phyloP scores from a whole-genome alignment of 176 grass and related monocot species.

The Coix lacrymajobi region DNA sequence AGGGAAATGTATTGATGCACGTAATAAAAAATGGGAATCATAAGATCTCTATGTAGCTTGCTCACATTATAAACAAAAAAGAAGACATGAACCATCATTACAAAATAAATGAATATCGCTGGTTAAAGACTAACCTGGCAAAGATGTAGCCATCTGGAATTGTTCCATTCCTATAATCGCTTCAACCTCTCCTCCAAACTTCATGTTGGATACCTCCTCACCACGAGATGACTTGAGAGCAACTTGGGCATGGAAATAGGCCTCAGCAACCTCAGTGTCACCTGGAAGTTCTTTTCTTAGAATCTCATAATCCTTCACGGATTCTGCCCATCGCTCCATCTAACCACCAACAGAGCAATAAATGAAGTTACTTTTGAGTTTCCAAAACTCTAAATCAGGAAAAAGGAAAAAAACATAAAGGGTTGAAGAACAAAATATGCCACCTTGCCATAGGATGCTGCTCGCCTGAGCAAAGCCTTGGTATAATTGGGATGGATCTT shows the following conservation, averaged over 20 bases:
- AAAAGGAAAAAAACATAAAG: background rate
- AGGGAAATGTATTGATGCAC: background rate
- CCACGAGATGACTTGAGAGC: conserved; percentile 84
- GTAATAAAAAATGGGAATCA: background rate
- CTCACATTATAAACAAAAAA: background rate
- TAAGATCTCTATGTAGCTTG: background rate
- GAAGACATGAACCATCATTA: background rate
- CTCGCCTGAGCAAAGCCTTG: conserved; percentile 92
- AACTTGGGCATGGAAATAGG: conserved; percentile 82
- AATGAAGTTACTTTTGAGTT: background rate
- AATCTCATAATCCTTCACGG: conserved; percentile 84
- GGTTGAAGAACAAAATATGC: background rate
- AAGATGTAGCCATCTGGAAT: conserved; percentile 71
- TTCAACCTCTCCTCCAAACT: conserved; percentile 95
- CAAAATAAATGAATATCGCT: background rate
- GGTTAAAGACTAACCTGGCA: conserved; percentile 68
- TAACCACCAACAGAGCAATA: conserved; percentile 34
- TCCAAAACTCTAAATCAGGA: conserved; percentile 8
- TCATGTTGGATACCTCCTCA: conserved; percentile 83
- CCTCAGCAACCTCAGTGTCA: conserved; percentile 84
- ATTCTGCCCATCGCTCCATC: conserved; percentile 82
- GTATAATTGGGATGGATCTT: conserved; percentile 85
- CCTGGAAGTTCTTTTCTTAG: conserved; percentile 76
- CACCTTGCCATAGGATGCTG: conserved; percentile 88
- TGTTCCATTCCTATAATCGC: conserved; percentile 70